These are phyloP conservation scores for Thalassiosira profunda DNA, from an alignment of 108 stramenopile species.

Conservation along the genomic window DNA sequence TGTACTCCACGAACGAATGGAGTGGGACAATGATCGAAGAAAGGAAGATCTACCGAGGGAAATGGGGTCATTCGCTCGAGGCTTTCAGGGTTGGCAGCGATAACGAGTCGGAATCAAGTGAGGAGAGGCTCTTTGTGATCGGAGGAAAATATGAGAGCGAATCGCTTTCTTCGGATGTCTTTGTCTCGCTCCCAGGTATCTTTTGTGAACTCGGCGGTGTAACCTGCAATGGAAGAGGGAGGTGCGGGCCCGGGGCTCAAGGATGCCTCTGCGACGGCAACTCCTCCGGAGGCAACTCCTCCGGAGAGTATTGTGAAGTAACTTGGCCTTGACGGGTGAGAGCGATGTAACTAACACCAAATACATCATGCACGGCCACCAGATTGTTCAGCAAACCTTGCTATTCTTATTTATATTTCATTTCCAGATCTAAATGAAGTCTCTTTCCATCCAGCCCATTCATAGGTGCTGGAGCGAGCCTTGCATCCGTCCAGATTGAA, in stretches of 20 bases:
- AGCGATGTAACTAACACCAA: neutral
- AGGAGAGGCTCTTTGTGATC: constrained; percentile 41
- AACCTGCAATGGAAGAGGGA: constrained; percentile 30
- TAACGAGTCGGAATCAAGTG: constrained; percentile 35
- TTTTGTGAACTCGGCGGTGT: constrained; percentile 41
- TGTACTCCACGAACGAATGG: constrained; percentile 74
- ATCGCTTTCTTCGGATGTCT: constrained; percentile 42
- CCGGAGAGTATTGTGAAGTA: constrained; percentile 42
- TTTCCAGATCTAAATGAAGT: no score
- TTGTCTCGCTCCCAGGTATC: constrained; percentile 36
- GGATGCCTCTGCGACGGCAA: constrained; percentile 51
- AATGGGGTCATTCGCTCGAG: constrained; percentile 73
- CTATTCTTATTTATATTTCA: no score
- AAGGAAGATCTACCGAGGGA: constrained; percentile 54
- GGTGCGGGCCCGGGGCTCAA: constrained; percentile 29
- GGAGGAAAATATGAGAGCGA: constrained; percentile 53
- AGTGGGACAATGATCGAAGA: constrained; percentile 31
- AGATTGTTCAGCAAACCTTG: no score
- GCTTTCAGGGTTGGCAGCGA: constrained; percentile 26
- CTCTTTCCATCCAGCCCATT: no score
- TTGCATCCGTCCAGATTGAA: no score
- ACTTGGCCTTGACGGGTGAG: no score
- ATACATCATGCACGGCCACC: neutral
- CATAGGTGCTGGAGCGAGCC: no score
- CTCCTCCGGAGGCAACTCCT: constrained; percentile 26